phyloP scores from a whole-genome alignment of 1,284 basidiomycete species.

The Trametes polyzona region DNA sequence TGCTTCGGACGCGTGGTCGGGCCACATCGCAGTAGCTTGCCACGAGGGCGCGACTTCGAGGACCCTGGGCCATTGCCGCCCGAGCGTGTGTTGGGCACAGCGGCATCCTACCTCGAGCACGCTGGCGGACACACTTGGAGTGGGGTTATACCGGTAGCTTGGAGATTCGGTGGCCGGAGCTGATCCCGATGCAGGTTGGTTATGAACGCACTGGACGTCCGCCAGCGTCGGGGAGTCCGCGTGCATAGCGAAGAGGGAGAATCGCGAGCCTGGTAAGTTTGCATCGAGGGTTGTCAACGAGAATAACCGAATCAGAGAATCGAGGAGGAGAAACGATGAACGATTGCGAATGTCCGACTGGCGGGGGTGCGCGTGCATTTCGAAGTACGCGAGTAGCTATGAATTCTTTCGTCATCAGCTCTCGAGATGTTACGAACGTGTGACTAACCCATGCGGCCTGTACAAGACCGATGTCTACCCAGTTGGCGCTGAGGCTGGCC shows the following conservation, averaged over 20 bases:
- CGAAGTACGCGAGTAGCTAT: slow-evolving; percentile 71
- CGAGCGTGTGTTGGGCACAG: slow-evolving; percentile 56
- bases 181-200: neutral
- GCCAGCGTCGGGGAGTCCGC: neutral
- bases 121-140: neutral
- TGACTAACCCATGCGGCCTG: slow-evolving; percentile 71
- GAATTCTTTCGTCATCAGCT: neutral
- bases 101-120: slow-evolving; percentile 40
- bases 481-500: slow-evolving; percentile 66
- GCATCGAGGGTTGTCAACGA: slow-evolving; percentile 54
- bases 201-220: neutral
- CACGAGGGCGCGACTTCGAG: slow-evolving; percentile 62
- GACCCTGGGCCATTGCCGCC: slow-evolving; percentile 49
- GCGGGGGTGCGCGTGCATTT: slow-evolving; percentile 67
- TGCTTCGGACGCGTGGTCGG: slow-evolving; percentile 52
- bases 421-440: neutral
- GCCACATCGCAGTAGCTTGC: slow-evolving; percentile 67
- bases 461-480: slow-evolving; percentile 70
- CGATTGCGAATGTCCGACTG: slow-evolving; percentile 53
- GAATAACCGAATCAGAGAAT: slow-evolving; percentile 65
- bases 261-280: slow-evolving; percentile 17
- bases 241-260: slow-evolving; percentile 6
- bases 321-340: slow-evolving; percentile 63
- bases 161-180: too few relatives aligned
- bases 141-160: neutral